phyloP scores from a whole-genome alignment of 140 eudicot species.

The Senecio squalidus region DNA sequence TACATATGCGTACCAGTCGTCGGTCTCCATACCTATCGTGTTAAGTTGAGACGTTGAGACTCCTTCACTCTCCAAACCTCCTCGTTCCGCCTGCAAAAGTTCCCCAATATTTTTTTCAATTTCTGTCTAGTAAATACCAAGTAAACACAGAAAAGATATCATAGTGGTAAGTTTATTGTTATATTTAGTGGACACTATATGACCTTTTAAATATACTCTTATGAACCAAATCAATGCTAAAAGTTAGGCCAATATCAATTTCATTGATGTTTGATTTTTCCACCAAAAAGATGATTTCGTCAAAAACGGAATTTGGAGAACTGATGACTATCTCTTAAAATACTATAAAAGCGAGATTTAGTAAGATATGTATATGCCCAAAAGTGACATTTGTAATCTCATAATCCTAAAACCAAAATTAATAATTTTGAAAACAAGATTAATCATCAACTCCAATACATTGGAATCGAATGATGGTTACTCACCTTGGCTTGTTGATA shows the following conservation, averaged over 20 bases:
- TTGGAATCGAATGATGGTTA: background rate
- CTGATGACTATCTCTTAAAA: too few relatives aligned
- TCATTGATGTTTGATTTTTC: too few relatives aligned
- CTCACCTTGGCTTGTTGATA: conserved; percentile 77
- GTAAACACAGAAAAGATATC: background rate
- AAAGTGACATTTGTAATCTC: too few relatives aligned
- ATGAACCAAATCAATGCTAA: too few relatives aligned
- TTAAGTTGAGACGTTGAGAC: conserved; percentile 23
- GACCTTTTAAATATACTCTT: background rate
- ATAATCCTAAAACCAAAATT: background rate
- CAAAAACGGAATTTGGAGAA: too few relatives aligned
- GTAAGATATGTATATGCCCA: too few relatives aligned
- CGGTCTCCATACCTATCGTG: conserved; percentile 30
- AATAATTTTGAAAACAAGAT: background rate
- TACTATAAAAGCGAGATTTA: too few relatives aligned
- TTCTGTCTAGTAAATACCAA: background rate
- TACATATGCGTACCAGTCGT: conserved; percentile 20
- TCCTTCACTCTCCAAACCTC: conserved; percentile 31
- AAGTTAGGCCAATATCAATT: too few relatives aligned
- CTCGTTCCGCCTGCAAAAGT: conserved; percentile 62
- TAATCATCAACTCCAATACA: background rate
- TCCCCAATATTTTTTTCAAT: background rate
- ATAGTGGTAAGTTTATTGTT: background rate
- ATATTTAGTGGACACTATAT: background rate
- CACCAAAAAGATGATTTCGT: too few relatives aligned